Conservation (phyloP, 441 rosid species). For the Corymbia calophylla region DNA sequence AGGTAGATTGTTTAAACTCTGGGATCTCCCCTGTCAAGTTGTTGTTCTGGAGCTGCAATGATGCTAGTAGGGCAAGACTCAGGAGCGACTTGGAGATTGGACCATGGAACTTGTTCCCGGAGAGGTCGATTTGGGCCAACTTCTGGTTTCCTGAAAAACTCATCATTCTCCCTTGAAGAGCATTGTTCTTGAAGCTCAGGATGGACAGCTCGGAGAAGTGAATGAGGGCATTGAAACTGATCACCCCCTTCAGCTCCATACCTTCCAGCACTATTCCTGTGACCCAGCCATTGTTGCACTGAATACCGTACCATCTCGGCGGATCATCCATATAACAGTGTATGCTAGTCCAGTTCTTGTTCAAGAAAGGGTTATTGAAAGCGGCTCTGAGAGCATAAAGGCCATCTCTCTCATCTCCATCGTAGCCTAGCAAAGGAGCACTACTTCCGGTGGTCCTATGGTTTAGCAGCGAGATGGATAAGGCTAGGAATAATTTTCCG, state of each 20-base stretch:
- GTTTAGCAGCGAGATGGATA: neutral
- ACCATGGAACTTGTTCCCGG: conserved; percentile 24
- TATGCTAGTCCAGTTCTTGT: conserved; percentile 34
- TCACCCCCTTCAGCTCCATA: conserved; percentile 12
- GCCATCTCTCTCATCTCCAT: conserved; percentile 20
- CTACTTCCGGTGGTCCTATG: neutral
- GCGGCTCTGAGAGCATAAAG: conserved; percentile 25
- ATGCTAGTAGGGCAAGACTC: conserved; percentile 11
- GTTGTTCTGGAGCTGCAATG: conserved; percentile 43
- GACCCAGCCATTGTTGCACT: conserved; percentile 22
- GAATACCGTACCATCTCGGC: conserved; percentile 28
- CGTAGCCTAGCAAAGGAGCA: neutral
- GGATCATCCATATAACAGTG: conserved; percentile 16
- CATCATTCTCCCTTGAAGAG: conserved; percentile 29
- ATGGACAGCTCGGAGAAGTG: conserved; percentile 18
- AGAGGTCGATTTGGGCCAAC: conserved; percentile 22
- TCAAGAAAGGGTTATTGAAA: conserved; percentile 26
- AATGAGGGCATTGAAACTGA: conserved; percentile 10
- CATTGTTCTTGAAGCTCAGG: conserved; percentile 32
- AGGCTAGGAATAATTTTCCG: neutral
- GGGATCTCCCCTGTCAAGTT: conserved; percentile 31
- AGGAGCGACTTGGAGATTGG: conserved; percentile 13
- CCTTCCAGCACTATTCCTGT: conserved; percentile 23
- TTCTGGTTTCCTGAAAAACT: conserved; percentile 24
- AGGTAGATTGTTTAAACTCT: conserved; percentile 21